Conservation (phyloP, 306 rosid species). For the Cucumis hystrix region DNA sequence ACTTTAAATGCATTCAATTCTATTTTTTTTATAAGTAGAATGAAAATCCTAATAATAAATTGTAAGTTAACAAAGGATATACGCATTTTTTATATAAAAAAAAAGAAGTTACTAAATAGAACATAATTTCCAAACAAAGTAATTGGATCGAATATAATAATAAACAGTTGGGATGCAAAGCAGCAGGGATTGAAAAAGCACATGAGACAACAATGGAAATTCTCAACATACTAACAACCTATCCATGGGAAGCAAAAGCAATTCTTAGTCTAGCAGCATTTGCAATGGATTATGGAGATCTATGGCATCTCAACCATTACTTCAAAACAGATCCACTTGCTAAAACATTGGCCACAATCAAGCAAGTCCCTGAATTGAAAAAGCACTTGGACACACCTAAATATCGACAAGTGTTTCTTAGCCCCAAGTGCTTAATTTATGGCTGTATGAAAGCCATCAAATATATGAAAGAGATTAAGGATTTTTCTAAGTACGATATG, state of each 20-base stretch:
- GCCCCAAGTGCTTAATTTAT: not conserved
- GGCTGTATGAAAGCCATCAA: not conserved
- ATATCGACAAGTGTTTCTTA: not conserved
- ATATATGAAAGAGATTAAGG: not conserved
- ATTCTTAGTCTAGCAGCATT: conserved; percentile 3
- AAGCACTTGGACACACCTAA: not conserved
- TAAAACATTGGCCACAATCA: not conserved
- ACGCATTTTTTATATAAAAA: too few species aligned
- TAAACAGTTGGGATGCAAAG: conserved; percentile 2
- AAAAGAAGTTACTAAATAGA: too few species aligned
- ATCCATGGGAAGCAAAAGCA: conserved; percentile 12
- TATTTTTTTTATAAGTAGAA: too few species aligned
- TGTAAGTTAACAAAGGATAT: too few species aligned
- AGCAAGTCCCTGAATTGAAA: not conserved
- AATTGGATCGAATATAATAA: not conserved
- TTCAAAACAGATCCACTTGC: not conserved
- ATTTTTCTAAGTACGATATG: not conserved
- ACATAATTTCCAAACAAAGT: not conserved
- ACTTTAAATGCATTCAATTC: too few species aligned
- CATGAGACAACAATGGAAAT: conserved; percentile 7
- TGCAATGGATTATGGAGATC: conserved; percentile 4
- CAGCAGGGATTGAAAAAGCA: not conserved
- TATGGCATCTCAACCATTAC: conserved; percentile 7
- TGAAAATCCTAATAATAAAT: too few species aligned
- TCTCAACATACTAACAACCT: not conserved